Conservation (phyloP, 2,329 filamentous ascomycete genomes). For the Cercospora canescens region DNA sequence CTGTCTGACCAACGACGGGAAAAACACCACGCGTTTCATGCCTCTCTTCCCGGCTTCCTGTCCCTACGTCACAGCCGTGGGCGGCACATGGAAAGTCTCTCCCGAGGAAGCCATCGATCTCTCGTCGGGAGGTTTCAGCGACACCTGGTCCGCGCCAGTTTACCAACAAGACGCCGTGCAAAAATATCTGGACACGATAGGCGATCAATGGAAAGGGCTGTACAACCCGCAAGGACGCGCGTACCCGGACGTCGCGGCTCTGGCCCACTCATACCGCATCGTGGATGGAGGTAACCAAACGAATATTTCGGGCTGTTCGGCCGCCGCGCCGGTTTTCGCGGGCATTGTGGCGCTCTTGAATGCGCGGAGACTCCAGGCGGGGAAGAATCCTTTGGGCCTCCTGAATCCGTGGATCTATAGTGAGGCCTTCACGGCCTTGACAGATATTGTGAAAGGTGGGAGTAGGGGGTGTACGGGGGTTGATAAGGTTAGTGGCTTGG, state of each 20-base stretch:
- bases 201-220: slow-evolving; percentile 40
- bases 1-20: slow-evolving; percentile 47
- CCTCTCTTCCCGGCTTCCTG: slow-evolving; percentile 50
- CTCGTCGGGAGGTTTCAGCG: slow-evolving; percentile 45
- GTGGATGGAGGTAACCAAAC: slow-evolving; percentile 48
- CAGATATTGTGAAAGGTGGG: slow-evolving; percentile 46
- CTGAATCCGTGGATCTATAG: slow-evolving; percentile 62
- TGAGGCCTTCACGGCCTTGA: slow-evolving; percentile 48
- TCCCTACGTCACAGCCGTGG: slow-evolving; percentile 50
- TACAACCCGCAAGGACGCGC: slow-evolving; percentile 47
- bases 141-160: slow-evolving; percentile 43
- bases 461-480: slow-evolving; percentile 41
- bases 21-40: slow-evolving; percentile 46
- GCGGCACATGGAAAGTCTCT: slow-evolving; percentile 41
- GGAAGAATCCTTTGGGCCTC: slow-evolving; percentile 56
- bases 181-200: slow-evolving; percentile 42
- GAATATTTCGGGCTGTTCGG: slow-evolving; percentile 51
- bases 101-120: slow-evolving; percentile 44
- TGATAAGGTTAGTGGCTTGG: slow-evolving; percentile 26
- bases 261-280: slow-evolving; percentile 53
- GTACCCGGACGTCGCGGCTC: slow-evolving; percentile 50
- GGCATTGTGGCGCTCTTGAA: slow-evolving; percentile 31
- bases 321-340: slow-evolving; percentile 59
- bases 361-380: slow-evolving; percentile 36
- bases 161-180: slow-evolving; percentile 46